Conservation (phyloP, 106 monocot genomes). For the Vanilla planifolia region DNA sequence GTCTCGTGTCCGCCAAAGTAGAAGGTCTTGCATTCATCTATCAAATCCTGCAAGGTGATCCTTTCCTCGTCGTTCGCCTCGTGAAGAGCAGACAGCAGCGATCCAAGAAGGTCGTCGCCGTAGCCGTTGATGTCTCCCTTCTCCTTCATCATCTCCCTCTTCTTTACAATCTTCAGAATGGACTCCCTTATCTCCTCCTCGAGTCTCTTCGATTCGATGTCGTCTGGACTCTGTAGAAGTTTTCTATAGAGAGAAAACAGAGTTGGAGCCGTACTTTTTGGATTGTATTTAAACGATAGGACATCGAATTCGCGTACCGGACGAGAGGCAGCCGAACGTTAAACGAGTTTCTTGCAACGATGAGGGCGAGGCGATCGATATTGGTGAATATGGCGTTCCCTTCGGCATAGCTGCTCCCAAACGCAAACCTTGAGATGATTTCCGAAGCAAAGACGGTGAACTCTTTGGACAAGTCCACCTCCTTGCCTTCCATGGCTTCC, state of each 20-base stretch:
- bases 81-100: constrained; percentile 3
- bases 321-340: not conserved
- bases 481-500: constrained; percentile 7
- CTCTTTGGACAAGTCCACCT: constrained; percentile 13
- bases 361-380: not conserved
- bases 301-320: not conserved
- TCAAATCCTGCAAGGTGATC: constrained; percentile 4
- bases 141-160: not conserved
- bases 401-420: constrained; percentile 7
- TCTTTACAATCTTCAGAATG: constrained; percentile 16
- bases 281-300: no score
- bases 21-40: constrained; percentile 14
- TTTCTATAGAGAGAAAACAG: not conserved
- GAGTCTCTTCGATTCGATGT: constrained; percentile 3
- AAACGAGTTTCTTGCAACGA: not conserved
- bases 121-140: not conserved
- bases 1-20: constrained; percentile 12
- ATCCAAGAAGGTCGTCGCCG: constrained; percentile 11
- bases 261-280: not conserved
- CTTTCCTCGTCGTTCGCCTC: not conserved
- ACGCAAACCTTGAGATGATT: constrained; percentile 14
- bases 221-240: not conserved
- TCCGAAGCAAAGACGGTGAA: constrained; percentile 9
- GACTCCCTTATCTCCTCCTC: constrained; percentile 8
- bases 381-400: constrained; percentile 11